Percentiles rank a stretch among this genome's conserved stretches.
Conservation (phyloP, 305 asterid species). For the Ajuga reptans region DNA sequence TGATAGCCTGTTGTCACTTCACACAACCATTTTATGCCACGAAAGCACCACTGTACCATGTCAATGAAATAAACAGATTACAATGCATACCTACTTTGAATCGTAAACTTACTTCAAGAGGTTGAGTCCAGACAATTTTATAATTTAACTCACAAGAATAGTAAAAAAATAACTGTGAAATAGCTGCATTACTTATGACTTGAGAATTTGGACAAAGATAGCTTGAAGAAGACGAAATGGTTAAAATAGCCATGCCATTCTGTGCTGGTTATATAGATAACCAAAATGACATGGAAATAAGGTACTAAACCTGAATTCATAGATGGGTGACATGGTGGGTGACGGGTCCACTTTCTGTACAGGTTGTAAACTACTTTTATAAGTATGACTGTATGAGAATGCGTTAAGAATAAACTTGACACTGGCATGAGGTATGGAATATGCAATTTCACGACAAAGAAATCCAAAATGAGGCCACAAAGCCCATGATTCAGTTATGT, state of each 20-base stretch:
- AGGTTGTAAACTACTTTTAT: neutral
- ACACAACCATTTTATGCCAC: slow-evolving; percentile 16
- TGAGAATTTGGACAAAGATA: neutral
- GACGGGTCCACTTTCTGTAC: neutral
- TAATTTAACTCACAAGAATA: neutral
- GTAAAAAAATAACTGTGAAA: slow-evolving; percentile 3
- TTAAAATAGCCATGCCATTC: slow-evolving; percentile 1
- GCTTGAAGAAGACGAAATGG: neutral
- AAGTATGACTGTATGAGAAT: slow-evolving; percentile 6
- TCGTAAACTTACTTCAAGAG: neutral
- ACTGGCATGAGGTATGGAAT: slow-evolving; percentile 4
- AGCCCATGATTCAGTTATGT: slow-evolving; percentile 10
- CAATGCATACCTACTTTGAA: neutral
- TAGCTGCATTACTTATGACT: neutral
- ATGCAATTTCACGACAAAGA: neutral
- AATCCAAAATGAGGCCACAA: slow-evolving; percentile 17
- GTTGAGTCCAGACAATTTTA: neutral
- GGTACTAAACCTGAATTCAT: slow-evolving; percentile 7
- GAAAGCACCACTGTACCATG: slow-evolving; percentile 1
- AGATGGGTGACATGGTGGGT: neutral
- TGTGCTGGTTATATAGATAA: slow-evolving; percentile 6
- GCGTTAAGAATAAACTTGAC: neutral
- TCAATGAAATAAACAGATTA: neutral
- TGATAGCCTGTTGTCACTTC: slow-evolving; percentile 1
- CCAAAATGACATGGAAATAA: neutral